Conservation (phyloP, 768 basidiomycete genomes). For the Mycena belliarum region DNA sequence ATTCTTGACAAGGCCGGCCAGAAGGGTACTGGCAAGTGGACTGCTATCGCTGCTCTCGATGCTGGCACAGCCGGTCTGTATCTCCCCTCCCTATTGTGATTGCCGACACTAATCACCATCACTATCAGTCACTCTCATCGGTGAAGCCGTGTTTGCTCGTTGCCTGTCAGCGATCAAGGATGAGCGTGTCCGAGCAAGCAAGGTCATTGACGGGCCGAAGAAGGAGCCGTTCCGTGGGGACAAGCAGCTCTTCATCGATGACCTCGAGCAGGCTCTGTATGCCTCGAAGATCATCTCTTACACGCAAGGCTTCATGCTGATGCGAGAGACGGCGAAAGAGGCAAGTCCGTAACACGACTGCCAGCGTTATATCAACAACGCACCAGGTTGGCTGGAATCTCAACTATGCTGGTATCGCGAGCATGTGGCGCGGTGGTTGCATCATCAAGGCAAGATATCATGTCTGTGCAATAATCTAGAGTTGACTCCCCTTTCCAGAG, state of each 20-base stretch:
- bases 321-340: conserved; percentile 97
- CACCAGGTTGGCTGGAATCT: conserved; percentile 79
- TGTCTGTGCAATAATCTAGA: no score
- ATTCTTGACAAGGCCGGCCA: conserved; percentile 97
- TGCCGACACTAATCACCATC: conserved; percentile 2
- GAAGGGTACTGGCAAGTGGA: conserved; percentile 99
- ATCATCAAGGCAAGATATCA: conserved; percentile 82
- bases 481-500: no score
- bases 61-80: conserved; percentile 79
- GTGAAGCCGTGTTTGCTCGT: conserved; percentile 98
- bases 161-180: conserved; percentile 97
- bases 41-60: conserved; percentile 94
- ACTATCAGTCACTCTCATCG: conserved; percentile 88
- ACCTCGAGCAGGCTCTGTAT: conserved; percentile 98
- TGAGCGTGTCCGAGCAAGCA: conserved; percentile 92
- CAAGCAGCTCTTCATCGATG: conserved; percentile 98
- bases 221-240: conserved; percentile 94
- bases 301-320: conserved; percentile 99
- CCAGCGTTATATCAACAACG: background rate
- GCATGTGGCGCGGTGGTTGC: conserved; percentile 99
- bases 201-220: conserved; percentile 85
- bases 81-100: conserved; percentile 8
- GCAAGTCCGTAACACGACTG: conserved; percentile 33
- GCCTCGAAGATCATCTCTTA: conserved; percentile 99
- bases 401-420: conserved; percentile 97